phyloP scores from a whole-genome alignment of 495 filamentous ascomycete species.

The Aspergillus affinis region DNA sequence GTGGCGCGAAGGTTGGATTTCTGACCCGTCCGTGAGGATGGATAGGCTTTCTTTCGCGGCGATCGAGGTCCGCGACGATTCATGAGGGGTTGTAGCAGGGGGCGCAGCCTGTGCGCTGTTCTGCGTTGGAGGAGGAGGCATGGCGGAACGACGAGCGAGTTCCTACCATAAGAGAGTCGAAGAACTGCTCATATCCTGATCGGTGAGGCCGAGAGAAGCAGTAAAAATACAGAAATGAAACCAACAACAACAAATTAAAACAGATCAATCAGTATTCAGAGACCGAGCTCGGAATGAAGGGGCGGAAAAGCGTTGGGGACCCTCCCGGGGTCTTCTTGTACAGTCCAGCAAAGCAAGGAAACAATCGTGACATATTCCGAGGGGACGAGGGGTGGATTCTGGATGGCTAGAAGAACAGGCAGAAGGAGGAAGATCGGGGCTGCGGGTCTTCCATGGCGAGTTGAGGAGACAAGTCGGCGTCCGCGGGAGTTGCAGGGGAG shows the following conservation, averaged over 20 bases:
- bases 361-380: slow-evolving; percentile 29
- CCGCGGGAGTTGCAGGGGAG: neutral
- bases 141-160: slow-evolving; percentile 8
- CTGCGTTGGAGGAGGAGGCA: slow-evolving; percentile 26
- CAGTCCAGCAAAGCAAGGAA: slow-evolving; percentile 20
- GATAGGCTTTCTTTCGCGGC: slow-evolving; percentile 27
- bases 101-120: slow-evolving; percentile 23
- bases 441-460: slow-evolving; percentile 15
- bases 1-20: slow-evolving; percentile 20
- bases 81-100: slow-evolving; percentile 16
- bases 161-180: slow-evolving; percentile 11
- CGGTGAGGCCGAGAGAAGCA: neutral
- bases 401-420: slow-evolving; percentile 9
- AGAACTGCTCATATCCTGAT: slow-evolving; percentile 12
- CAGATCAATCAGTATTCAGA: neutral
- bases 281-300: slow-evolving; percentile 21
- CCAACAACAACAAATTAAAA: neutral
- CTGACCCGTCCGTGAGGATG: slow-evolving; percentile 19
- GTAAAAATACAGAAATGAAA: neutral
- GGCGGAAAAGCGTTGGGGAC: slow-evolving; percentile 24
- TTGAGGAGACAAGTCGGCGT: slow-evolving; percentile 1
- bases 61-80: slow-evolving; percentile 26
- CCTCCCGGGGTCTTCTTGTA: slow-evolving; percentile 29
- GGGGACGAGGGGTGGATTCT: slow-evolving; percentile 6
- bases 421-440: slow-evolving; percentile 1